Evolutionary conservation across 805 yeast genomes (phyloP).

Genomic region (Schizosaccharomyces octosporus): DNA sequence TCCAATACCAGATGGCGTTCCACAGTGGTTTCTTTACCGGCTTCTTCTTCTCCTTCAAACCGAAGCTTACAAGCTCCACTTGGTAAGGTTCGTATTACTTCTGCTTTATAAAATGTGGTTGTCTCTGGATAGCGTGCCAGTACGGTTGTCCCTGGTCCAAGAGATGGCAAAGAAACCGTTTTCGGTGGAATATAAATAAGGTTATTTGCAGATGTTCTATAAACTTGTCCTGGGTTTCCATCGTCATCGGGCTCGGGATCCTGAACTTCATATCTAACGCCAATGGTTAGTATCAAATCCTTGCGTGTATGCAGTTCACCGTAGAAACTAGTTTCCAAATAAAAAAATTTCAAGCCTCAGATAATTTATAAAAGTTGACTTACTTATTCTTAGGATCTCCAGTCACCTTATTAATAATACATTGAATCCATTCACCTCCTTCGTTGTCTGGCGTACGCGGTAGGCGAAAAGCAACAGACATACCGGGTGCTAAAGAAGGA

Average conservation of each 20-base stretch:
- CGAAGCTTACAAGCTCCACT: slow-evolving; percentile 56
- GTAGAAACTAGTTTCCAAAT: neutral
- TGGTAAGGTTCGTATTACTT: slow-evolving; percentile 51
- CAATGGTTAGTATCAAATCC: neutral
- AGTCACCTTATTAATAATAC: slow-evolving; percentile 59
- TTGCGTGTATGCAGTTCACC: too few relatives aligned
- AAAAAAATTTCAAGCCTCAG: neutral
- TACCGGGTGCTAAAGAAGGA: slow-evolving; percentile 18
- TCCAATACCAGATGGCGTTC: slow-evolving; percentile 56
- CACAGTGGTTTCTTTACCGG: slow-evolving; percentile 82
- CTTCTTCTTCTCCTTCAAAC: slow-evolving; percentile 95
- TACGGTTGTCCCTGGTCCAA: slow-evolving; percentile 58
- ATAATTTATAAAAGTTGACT: neutral
- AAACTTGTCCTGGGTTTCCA: slow-evolving; percentile 40
- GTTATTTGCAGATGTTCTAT: neutral
- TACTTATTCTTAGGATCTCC: slow-evolving; percentile 24
- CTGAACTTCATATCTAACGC: slow-evolving; percentile 49
- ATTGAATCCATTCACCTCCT: slow-evolving; percentile 67
- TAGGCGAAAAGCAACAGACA: slow-evolving; percentile 73
- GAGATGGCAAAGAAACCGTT: slow-evolving; percentile 21
- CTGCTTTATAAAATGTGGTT: slow-evolving; percentile 87
- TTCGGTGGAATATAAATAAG: slow-evolving; percentile 42
- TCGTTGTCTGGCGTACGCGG: slow-evolving; percentile 39
- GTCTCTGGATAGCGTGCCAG: slow-evolving; percentile 92
- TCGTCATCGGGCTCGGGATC: slow-evolving; percentile 95